Base-by-base conservation (phyloP, 768 basidiomycete species). In the Cystobasidium tubakii region DNA sequence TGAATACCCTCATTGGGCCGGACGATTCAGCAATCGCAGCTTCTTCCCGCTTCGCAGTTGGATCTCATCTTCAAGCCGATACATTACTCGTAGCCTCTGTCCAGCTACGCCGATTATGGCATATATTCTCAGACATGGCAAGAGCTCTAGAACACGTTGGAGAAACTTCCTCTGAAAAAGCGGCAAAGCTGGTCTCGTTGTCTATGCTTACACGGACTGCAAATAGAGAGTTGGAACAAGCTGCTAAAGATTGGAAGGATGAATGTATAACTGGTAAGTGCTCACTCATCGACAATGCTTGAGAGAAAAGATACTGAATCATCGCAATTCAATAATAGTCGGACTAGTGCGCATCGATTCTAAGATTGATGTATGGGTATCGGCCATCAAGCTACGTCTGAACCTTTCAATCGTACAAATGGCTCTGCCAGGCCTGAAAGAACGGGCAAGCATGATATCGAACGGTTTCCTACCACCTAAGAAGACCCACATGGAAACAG, bases 361-460 rank as follows among this genome's bases (percentile, higher is more conserved):
- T 10, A 71, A 71, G 39, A 44, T 71, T 23, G 55, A 71, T 25
- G 69, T 71, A 12, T 71, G 69, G 69, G 46, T 71, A 10, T 9
- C 69, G 15, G 69, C 69, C 7, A 71, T 71, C 55, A 55, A 71
- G 33, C 34, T 71, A 34, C 69, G 55, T 21, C 34, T 71, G 50
- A 71, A 71, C 29, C 69, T 71, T 12, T 29, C 69, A n/a, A 71
- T 71, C 69, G 69, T 71, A 39, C 69, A 71, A 53, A 71, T 71
- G 69, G 50, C 44, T n/a, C 55, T 71, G 17, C 69, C 69, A 15
- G 69, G 69, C 29, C 55, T 71, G 50, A 55, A 60, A 42, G 69
- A 71, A 36, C 15, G 55, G 27, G 33, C 69, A n/a, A 34, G 29
- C 25, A 46, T 46, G 36, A 65, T 65, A 13, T 71, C 54, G 3